Evolutionary conservation across 176 grass and related monocot species (phyloP), one percentile per base, ranked within the genome.

Genomic region (Zizania latifolia): DNA sequence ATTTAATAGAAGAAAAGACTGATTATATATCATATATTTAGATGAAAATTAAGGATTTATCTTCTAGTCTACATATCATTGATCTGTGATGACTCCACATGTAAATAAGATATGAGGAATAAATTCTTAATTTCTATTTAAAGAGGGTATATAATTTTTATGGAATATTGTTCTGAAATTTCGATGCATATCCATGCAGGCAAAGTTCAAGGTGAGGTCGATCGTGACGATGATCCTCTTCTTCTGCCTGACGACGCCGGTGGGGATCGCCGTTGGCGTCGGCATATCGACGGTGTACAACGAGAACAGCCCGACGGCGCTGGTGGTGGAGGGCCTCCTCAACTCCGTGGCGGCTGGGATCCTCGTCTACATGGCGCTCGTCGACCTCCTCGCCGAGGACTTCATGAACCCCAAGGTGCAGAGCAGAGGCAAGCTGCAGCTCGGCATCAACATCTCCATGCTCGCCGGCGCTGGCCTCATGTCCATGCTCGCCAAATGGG

Each of bases 401-500:
- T 96, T 96, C 56, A 92, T 86, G 83, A 89, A 89, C 82, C 83
- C 89, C 0, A 83, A 53, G 31, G 86, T 96, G 39, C 89, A 96
- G 69, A 92, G 78, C 77, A 10, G 50, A 11, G 80, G 83, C 0
- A 87, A 13, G 66, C 56, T 96, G 36, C 89, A 96, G 28, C 39
- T 96, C 16, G 41, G 33, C 10, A 84, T 92, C 74, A 92, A 89
- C 9, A 11, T 77, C 1, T 76, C 87, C 56, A 71, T 96, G 57
- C 70, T 96, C 17, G 0, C 54, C 16, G 89, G 92, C 19, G 77
- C 83, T 0, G 89, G 86, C 1, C 61, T 95, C 39, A 95, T 95
- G 89, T 91, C 89, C 76, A 19, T 95, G 48, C 53, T 95, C 2
- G 92, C 92, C 57, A 92, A 82, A 68, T 92, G 89, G 86, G 88